Percentiles rank a stretch among this genome's conserved stretches.
These are phyloP conservation scores for Penicillium waksmanii DNA, from an alignment of 495 filamentous ascomycete genomes.

Conservation along the genomic window DNA sequence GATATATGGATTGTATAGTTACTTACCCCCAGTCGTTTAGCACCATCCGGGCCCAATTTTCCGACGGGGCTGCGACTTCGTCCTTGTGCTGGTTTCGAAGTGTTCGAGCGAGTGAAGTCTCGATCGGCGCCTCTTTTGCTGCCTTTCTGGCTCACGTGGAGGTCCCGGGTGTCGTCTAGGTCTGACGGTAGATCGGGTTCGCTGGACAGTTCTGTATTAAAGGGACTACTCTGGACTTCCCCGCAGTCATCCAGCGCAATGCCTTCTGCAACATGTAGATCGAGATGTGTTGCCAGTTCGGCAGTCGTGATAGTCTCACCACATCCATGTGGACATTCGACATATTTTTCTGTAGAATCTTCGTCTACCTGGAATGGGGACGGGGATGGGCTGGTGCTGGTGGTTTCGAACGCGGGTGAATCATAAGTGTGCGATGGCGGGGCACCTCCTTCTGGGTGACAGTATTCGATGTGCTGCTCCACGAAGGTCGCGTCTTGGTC, in stretches of 20 bases:
- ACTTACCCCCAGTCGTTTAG: constrained; percentile 48
- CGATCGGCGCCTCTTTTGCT: constrained; percentile 23
- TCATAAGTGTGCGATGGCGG: constrained; percentile 10
- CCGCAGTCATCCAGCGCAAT: constrained; percentile 51
- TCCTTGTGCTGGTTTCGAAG: constrained; percentile 17
- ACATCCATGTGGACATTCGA: constrained; percentile 74
- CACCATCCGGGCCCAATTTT: constrained; percentile 17
- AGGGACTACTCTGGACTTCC: background rate
- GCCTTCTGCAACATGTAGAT: constrained; percentile 69
- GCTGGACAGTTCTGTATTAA: background rate
- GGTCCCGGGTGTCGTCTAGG: constrained; percentile 16
- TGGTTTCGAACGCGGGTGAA: background rate
- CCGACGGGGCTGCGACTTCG: constrained; percentile 16
- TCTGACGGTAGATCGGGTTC: constrained; percentile 14
- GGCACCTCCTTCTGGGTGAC: constrained; percentile 52
- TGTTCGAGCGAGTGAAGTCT: constrained; percentile 17
- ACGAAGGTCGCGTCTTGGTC: constrained; percentile 53
- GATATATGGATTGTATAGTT: background rate
- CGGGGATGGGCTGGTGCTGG: background rate
- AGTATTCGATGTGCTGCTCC: constrained; percentile 58
- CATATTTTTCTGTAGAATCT: constrained; percentile 46
- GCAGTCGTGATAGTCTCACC: constrained; percentile 64
- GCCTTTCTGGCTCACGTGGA: constrained; percentile 8
- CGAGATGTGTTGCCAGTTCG: constrained; percentile 72
- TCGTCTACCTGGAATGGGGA: constrained; percentile 28